Percentiles rank a stretch among this genome's conserved stretches.
Evolutionary conservation across 2,329 filamentous ascomycete species (phyloP).

Genomic region (Chaetomium sp.): DNA sequence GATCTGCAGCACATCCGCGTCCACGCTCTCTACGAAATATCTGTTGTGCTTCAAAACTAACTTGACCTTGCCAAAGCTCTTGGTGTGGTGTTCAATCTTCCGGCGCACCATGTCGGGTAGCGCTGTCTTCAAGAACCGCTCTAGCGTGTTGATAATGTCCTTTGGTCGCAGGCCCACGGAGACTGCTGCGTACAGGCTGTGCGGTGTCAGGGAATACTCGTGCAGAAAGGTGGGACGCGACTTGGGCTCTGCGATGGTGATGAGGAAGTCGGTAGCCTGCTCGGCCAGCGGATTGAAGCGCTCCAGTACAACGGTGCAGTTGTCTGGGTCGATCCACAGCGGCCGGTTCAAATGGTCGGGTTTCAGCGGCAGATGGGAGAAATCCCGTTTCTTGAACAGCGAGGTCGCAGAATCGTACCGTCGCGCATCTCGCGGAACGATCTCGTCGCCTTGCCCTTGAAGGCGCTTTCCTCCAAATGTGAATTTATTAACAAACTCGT

Average conservation of each 20-base stretch:
- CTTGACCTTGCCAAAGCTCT: conserved; percentile 92
- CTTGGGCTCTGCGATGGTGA: conserved; percentile 88
- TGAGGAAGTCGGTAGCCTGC: conserved; percentile 88
- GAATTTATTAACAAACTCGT: conserved; percentile 45
- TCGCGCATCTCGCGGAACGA: conserved; percentile 8
- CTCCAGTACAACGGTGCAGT: conserved; percentile 84
- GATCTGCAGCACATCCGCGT: conserved; percentile 77
- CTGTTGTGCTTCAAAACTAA: conserved; percentile 90
- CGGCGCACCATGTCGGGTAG: conserved; percentile 72
- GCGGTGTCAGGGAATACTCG: conserved; percentile 85
- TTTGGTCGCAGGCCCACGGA: conserved; percentile 85
- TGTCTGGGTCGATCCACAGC: conserved; percentile 85
- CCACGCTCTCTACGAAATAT: conserved; percentile 88
- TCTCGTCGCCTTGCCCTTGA: conserved; percentile 27
- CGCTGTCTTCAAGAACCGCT: conserved; percentile 82
- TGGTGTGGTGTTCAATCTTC: conserved; percentile 74
- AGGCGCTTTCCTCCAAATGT: conserved; percentile 37
- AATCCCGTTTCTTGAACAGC: conserved; percentile 49
- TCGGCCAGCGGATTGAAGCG: conserved; percentile 85
- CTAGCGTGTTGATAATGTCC: conserved; percentile 84
- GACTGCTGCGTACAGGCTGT: conserved; percentile 91
- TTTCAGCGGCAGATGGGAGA: conserved; percentile 76
- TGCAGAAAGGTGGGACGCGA: conserved; percentile 87
- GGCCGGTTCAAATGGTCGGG: conserved; percentile 84
- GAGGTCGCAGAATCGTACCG: conserved; percentile 27